A percentile compares a stretch with the other conserved stretches of the same genome.
Conservation (phyloP, 306 rosid genomes). For the Vicia sativa region DNA sequence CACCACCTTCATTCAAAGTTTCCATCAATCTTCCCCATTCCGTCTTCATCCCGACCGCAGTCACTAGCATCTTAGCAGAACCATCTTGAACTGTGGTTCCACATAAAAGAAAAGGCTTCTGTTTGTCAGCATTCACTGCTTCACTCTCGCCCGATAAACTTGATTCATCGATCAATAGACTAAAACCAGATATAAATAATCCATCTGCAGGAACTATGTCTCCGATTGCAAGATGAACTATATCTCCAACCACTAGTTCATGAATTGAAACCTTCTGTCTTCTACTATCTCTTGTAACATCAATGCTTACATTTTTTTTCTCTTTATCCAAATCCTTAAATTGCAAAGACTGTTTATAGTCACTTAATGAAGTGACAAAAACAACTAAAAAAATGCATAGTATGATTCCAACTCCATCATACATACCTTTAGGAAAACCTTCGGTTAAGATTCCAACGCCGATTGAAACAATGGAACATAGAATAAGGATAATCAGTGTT, state of each 20-base stretch:
- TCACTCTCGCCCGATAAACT: constrained; percentile 93
- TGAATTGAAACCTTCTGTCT: constrained; percentile 74
- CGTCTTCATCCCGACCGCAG: constrained; percentile 89
- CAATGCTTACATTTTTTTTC: constrained; percentile 73
- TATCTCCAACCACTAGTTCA: constrained; percentile 83
- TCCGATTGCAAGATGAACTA: constrained; percentile 77
- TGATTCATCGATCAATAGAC: constrained; percentile 76
- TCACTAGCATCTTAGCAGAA: constrained; percentile 80
- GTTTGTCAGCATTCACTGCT: constrained; percentile 48
- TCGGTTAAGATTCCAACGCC: constrained; percentile 84
- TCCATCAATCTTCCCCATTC: constrained; percentile 97
- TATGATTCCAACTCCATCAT: constrained; percentile 88
- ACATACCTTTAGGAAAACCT: constrained; percentile 86
- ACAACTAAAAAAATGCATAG: constrained; percentile 72
- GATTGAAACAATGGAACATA: constrained; percentile 60
- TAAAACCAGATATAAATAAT: constrained; percentile 66
- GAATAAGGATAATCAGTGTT: constrained; percentile 73
- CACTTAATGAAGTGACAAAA: constrained; percentile 80
- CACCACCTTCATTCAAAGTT: constrained; percentile 82
- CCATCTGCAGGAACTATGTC: constrained; percentile 93
- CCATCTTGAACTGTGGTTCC: constrained; percentile 93
- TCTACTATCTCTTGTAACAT: constrained; percentile 74
- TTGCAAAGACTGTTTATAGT: constrained; percentile 81
- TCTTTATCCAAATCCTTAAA: constrained; percentile 84
- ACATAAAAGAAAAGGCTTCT: constrained; percentile 64